Evolutionary conservation across 306 rosid genomes (phyloP).

Genomic region (Luffa aegyptiaca): DNA sequence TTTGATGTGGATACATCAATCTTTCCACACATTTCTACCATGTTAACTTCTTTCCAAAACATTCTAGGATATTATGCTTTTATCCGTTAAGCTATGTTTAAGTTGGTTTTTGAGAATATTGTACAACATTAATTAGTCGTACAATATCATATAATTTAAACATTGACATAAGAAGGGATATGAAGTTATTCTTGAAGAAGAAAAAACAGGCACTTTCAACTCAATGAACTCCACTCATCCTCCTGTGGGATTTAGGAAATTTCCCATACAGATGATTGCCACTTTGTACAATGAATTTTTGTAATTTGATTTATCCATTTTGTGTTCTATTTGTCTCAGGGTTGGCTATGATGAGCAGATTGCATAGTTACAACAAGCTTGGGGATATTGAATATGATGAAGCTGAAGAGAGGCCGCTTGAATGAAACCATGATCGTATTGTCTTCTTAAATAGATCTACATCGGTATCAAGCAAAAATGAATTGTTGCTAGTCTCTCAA

Average conservation of each 20-base stretch:
- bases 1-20: not conserved
- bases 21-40: not conserved
- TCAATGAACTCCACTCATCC: not conserved
- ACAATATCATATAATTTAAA: not conserved
- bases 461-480: not conserved
- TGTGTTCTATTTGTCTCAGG: slow-evolving; percentile 28
- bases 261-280: not conserved
- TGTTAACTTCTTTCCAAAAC: not conserved
- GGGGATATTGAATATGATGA: slow-evolving; percentile 31
- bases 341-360: slow-evolving; percentile 70
- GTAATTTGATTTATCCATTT: not conserved
- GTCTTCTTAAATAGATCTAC: not conserved
- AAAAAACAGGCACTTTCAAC: not conserved
- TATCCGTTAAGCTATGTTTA: not conserved
- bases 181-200: not conserved
- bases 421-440: slow-evolving; percentile 33
- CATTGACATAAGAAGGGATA: not conserved
- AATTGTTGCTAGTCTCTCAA: too few relatives aligned
- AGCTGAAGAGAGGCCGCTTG: slow-evolving; percentile 39
- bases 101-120: not conserved
- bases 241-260: not conserved
- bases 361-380: slow-evolving; percentile 45
- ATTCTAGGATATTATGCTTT: not conserved
- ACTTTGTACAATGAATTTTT: not conserved
- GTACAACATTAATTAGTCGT: not conserved